phyloP scores from a whole-genome alignment of 768 basidiomycete genomes.

The Dioszegia hungarica region DNA sequence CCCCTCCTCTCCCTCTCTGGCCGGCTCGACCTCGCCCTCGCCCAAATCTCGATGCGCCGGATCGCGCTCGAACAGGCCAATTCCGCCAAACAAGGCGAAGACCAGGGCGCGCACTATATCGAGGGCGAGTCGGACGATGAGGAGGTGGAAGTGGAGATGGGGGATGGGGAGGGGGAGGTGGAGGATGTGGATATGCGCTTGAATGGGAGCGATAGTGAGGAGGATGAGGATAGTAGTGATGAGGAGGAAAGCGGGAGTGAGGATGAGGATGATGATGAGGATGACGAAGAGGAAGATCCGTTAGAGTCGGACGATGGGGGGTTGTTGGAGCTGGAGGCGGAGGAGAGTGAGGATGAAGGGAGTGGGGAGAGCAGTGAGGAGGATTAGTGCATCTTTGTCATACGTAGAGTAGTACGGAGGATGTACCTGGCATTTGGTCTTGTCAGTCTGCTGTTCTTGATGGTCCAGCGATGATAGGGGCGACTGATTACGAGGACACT shows the following conservation, averaged over 20 bases:
- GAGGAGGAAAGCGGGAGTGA: constrained; percentile 52
- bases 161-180: constrained; percentile 42
- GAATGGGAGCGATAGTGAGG: constrained; percentile 65
- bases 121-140: constrained; percentile 60
- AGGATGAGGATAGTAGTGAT: constrained; percentile 52
- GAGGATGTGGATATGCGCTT: constrained; percentile 43
- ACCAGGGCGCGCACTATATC: constrained; percentile 62
- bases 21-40: constrained; percentile 84
- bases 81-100: constrained; percentile 60
- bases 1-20: constrained; percentile 80
- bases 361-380: background rate
- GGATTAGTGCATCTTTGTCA: no score
- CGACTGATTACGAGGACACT: no score
- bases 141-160: constrained; percentile 52
- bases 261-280: constrained; percentile 64
- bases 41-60: constrained; percentile 84
- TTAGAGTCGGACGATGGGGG: constrained; percentile 31
- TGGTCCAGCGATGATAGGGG: no score
- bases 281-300: constrained; percentile 54
- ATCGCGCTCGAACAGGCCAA: constrained; percentile 56
- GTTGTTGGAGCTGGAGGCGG: constrained; percentile 26
- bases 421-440: no score
- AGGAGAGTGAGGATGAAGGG: constrained; percentile 22
- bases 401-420: no score
- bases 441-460: no score